These are phyloP conservation scores for Gossypium longicalyx DNA, from an alignment of 345 rosid genomes.

Conservation along the genomic window DNA sequence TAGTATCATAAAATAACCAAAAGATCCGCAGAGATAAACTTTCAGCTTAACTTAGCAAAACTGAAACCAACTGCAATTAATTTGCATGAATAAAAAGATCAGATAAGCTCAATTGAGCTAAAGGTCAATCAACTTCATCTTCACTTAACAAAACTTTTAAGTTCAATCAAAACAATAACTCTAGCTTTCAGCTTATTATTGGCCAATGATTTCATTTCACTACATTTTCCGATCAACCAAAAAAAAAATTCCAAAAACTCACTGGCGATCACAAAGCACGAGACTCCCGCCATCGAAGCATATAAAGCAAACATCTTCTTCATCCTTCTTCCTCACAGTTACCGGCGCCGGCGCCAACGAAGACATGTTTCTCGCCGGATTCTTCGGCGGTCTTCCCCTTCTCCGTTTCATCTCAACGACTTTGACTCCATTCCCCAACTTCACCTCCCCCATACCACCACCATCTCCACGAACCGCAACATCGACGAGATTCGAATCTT, in stretches of 20 bases:
- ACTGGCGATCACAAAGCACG: constrained; percentile 99
- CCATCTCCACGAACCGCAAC: constrained; percentile 14
- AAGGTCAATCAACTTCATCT: background rate
- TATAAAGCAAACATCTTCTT: constrained; percentile 95
- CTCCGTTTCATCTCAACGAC: constrained; percentile 38
- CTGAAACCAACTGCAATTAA: background rate
- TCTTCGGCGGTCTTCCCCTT: constrained; percentile 76
- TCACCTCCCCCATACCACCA: constrained; percentile 12
- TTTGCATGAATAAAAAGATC: background rate
- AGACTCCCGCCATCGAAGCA: constrained; percentile 98
- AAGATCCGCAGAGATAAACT: background rate
- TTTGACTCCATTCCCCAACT: constrained; percentile 16
- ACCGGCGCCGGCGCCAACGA: constrained; percentile 1
- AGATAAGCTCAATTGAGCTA: background rate
- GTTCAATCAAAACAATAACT: background rate
- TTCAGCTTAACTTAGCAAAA: background rate
- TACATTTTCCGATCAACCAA: constrained; percentile 8
- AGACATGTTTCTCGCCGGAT: constrained; percentile 20
- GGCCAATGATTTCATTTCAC: background rate
- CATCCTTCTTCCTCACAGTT: constrained; percentile 41
- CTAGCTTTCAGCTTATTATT: background rate
- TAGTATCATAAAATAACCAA: background rate
- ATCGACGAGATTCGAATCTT: constrained; percentile 38
- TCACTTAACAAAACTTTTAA: background rate
- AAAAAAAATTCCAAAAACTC: constrained; percentile 20